These are phyloP conservation scores for Russula sp. DNA, from an alignment of 768 basidiomycete species.

Conservation along the genomic window DNA sequence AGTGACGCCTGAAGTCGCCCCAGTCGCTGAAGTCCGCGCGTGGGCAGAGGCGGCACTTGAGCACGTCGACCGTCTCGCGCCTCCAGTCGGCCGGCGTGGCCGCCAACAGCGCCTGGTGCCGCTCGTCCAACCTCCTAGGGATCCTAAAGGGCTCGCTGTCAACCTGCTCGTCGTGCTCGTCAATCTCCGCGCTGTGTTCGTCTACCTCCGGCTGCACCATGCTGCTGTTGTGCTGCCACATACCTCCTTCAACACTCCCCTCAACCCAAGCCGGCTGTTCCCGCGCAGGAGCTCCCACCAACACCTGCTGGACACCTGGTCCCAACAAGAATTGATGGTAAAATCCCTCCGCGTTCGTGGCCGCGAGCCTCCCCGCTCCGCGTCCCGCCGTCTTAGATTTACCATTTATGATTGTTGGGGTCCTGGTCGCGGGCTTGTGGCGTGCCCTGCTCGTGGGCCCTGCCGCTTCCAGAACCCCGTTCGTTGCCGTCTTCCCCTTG, in stretches of 20 bases:
- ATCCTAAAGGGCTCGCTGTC: background rate
- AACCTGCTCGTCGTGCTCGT: background rate
- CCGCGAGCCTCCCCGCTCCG: conserved; percentile 11
- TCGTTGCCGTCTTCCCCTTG: background rate
- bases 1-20: background rate
- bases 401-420: background rate
- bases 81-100: background rate
- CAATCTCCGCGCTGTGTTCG: background rate
- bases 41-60: background rate
- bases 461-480: background rate
- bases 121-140: background rate
- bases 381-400: background rate
- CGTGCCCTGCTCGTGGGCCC: background rate
- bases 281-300: background rate
- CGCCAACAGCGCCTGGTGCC: background rate
- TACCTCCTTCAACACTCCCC: background rate
- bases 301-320: conserved; percentile 1
- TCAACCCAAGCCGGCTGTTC: background rate
- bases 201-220: background rate
- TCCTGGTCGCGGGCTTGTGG: background rate
- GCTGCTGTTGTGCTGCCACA: background rate
- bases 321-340: background rate
- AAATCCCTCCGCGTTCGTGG: background rate
- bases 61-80: background rate
- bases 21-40: background rate